Conservation (phyloP, 2,329 filamentous ascomycete species). For the Chrysoporthe austroafricana region DNA sequence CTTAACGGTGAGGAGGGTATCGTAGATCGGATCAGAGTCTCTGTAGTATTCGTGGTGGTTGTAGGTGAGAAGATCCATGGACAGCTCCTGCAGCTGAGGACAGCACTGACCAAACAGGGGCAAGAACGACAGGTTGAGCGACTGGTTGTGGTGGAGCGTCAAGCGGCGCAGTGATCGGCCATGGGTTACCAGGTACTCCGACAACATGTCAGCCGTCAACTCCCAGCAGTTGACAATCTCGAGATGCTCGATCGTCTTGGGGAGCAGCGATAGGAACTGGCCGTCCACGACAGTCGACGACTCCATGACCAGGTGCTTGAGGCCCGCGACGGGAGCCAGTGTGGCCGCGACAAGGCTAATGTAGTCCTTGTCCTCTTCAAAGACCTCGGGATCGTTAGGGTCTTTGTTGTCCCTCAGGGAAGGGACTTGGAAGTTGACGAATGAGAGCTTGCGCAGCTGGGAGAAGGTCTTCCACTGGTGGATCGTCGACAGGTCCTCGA, state of each 20-base stretch:
- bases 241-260: constrained; percentile 66
- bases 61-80: constrained; percentile 80
- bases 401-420: constrained; percentile 47
- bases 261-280: constrained; percentile 69
- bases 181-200: constrained; percentile 66
- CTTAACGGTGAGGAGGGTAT: constrained; percentile 63
- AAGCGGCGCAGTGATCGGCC: constrained; percentile 71
- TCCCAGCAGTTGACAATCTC: constrained; percentile 81
- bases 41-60: constrained; percentile 68
- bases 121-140: constrained; percentile 76
- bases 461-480: constrained; percentile 63
- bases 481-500: constrained; percentile 51
- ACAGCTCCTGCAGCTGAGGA: constrained; percentile 70
- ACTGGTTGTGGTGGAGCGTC: constrained; percentile 76
- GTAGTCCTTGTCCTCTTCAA: constrained; percentile 38
- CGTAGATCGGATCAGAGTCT: constrained; percentile 77
- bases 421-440: constrained; percentile 67
- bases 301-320: constrained; percentile 73
- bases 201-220: constrained; percentile 68
- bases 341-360: constrained; percentile 49
- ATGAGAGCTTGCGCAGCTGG: constrained; percentile 57
- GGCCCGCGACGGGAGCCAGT: constrained; percentile 57
- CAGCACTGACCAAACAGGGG: constrained; percentile 68
- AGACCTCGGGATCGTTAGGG: constrained; percentile 44
- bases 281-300: constrained; percentile 74